Conservation (phyloP, 78 protist genomes). For the Dictyostelium purpureum region DNA sequence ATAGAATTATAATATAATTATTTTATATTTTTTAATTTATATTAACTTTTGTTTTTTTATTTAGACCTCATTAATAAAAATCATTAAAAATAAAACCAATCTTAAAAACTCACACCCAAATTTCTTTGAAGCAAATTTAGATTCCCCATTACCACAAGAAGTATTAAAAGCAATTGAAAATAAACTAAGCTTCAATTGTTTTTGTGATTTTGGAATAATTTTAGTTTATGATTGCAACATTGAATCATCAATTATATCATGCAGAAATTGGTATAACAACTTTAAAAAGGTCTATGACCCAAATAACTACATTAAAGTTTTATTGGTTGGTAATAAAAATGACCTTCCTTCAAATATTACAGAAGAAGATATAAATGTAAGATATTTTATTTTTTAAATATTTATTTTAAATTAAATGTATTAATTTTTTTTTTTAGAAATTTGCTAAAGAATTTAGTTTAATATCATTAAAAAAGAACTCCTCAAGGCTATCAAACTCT, state of each 20-base stretch:
- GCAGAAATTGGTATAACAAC: not conserved
- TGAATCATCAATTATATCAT: not conserved
- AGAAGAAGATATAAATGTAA: not conserved
- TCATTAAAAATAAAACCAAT: not conserved
- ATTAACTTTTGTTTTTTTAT: too few relatives aligned
- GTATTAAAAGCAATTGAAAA: not conserved
- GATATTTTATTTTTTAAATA: too few relatives aligned
- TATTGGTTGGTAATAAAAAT: not conserved
- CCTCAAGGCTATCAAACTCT: too few relatives aligned
- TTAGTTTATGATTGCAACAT: not conserved
- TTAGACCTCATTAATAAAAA: not conserved
- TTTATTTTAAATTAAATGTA: too few relatives aligned
- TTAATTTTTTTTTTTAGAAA: too few relatives aligned
- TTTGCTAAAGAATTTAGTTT: too few relatives aligned
- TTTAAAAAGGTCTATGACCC: not conserved
- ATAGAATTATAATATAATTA: not conserved
- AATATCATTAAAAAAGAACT: too few relatives aligned
- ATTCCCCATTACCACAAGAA: not conserved
- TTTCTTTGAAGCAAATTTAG: slow-evolving; percentile 8
- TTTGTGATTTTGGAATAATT: not conserved
- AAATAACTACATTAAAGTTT: not conserved
- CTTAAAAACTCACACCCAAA: not conserved
- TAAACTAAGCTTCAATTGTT: not conserved
- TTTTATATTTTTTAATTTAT: too few relatives aligned
- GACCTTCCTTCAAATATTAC: not conserved